phyloP scores from a whole-genome alignment of 2,329 filamentous ascomycete species.

The Trichoderma sp. region DNA sequence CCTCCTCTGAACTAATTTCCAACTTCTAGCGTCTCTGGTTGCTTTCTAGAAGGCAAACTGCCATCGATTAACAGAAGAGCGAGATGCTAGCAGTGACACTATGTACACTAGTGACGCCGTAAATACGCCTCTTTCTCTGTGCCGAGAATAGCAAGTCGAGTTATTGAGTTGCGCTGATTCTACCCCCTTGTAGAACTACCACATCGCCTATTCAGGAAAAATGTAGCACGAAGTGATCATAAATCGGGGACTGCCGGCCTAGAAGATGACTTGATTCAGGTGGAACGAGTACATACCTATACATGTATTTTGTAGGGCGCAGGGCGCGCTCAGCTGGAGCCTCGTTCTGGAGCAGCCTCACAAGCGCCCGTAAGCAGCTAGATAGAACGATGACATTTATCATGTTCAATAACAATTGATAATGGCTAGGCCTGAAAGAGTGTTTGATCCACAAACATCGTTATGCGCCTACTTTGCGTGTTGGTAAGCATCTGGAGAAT shows the following conservation, averaged over 20 bases:
- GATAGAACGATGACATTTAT: not conserved
- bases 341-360: not conserved
- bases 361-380: not conserved
- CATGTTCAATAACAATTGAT: no score
- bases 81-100: not conserved
- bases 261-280: not conserved
- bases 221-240: not conserved
- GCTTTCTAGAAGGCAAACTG: not conserved
- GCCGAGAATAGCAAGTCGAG: not conserved
- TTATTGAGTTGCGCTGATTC: not conserved
- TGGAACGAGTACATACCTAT: not conserved
- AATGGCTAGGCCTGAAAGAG: not conserved
- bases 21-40: not conserved
- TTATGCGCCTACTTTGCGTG: not conserved
- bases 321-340: not conserved
- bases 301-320: not conserved
- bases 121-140: not conserved
- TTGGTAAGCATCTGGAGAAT: not conserved
- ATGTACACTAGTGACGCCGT: not conserved
- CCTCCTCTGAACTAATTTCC: not conserved
- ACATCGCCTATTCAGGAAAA: not conserved
- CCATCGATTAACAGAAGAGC: not conserved
- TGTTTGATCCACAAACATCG: not conserved
- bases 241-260: not conserved
- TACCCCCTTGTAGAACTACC: not conserved